phyloP scores from a whole-genome alignment of 2,329 filamentous ascomycete genomes.

The Graphilbum sp. region DNA sequence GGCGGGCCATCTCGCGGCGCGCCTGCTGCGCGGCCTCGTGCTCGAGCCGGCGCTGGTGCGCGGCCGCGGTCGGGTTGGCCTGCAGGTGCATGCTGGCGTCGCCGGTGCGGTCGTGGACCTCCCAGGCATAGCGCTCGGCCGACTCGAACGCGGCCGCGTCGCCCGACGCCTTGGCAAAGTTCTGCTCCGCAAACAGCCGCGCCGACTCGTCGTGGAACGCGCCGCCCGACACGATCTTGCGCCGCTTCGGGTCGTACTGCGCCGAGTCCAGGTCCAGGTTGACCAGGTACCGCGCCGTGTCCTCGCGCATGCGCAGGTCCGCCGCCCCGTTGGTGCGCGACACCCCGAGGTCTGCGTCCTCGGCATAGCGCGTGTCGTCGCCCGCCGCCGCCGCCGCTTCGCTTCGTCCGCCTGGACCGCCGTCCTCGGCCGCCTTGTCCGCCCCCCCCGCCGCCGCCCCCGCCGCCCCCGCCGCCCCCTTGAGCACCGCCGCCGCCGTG shows the following conservation, averaged over 20 bases:
- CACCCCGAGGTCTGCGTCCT: constrained; percentile 91
- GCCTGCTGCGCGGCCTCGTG: constrained; percentile 54
- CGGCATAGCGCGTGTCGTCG: constrained; percentile 45
- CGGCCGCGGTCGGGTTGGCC: constrained; percentile 89
- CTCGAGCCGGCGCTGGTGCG: constrained; percentile 68
- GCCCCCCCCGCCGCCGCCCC: constrained; percentile 24
- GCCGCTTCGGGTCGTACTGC: constrained; percentile 93
- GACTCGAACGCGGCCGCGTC: constrained; percentile 87
- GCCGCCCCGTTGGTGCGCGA: constrained; percentile 82
- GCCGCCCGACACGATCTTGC: constrained; percentile 75
- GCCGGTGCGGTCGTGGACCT: constrained; percentile 70
- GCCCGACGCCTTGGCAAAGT: constrained; percentile 74
- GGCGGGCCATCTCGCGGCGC: constrained; percentile 49
- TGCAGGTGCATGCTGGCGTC: constrained; percentile 77
- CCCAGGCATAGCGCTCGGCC: constrained; percentile 86
- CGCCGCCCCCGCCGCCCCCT: constrained; percentile 20
- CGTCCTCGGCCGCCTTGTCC: constrained; percentile 33
- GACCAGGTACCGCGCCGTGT: constrained; percentile 90
- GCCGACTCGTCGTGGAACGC: constrained; percentile 67
- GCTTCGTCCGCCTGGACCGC: constrained; percentile 34
- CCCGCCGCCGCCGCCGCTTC: neutral
- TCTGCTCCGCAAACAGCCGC: constrained; percentile 77
- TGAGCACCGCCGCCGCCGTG: constrained; percentile 46
- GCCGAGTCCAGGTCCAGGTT: constrained; percentile 93
- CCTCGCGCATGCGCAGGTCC: constrained; percentile 82